Conservation (phyloP, 495 filamentous ascomycete genomes). For the Neurospora tetrasperma region DNA sequence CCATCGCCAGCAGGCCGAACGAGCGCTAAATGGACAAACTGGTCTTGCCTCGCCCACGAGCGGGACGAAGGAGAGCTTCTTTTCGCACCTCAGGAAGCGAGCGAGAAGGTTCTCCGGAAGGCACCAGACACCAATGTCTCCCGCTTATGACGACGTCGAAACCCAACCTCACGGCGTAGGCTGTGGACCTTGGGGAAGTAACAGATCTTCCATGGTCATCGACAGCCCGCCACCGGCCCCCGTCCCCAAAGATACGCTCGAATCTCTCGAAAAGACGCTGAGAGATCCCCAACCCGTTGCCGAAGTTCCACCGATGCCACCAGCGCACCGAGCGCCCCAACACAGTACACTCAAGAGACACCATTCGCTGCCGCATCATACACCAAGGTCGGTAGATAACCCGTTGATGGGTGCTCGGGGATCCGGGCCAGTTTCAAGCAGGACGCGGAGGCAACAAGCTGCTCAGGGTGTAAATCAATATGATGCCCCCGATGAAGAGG, state of each 20-base stretch:
- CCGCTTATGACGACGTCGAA: constrained; percentile 74
- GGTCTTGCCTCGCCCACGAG: constrained; percentile 53
- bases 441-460: constrained; percentile 73
- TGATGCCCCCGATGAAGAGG: constrained; percentile 93
- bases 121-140: constrained; percentile 64
- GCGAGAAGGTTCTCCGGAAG: constrained; percentile 87
- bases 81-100: constrained; percentile 91
- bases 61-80: constrained; percentile 86
- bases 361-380: constrained; percentile 65
- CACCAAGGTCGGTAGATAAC: constrained; percentile 55
- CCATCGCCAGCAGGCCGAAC: constrained; percentile 84
- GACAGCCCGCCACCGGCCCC: constrained; percentile 49
- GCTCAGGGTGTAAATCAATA: constrained; percentile 71
- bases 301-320: constrained; percentile 48
- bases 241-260: constrained; percentile 47
- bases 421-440: constrained; percentile 61
- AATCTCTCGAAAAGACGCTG: constrained; percentile 68
- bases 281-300: constrained; percentile 57
- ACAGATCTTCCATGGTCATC: constrained; percentile 73
- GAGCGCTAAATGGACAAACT: constrained; percentile 74
- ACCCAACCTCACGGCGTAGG: constrained; percentile 50
- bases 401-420: constrained; percentile 41
- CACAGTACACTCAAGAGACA: constrained; percentile 50
- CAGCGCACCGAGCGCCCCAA: constrained; percentile 42
- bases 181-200: constrained; percentile 76